Percentiles rank a stretch among this genome's conserved stretches.
phyloP scores from a whole-genome alignment of 805 yeast species.

The Yamadazyma kitorensis region DNA sequence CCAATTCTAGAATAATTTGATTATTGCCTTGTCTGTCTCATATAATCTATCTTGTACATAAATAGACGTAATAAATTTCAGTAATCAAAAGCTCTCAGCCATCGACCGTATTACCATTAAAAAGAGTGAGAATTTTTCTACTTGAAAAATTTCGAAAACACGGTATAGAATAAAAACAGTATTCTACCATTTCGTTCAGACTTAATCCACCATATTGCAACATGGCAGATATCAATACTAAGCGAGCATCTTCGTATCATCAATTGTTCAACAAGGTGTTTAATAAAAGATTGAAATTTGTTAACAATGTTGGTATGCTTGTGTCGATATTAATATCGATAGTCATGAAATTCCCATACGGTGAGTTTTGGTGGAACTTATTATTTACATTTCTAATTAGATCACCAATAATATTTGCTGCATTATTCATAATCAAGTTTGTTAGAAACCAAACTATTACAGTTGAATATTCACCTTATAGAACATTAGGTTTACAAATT shows the following conservation, averaged over 20 bases:
- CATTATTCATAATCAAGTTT: slow-evolving; percentile 25
- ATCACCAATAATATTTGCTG: slow-evolving; percentile 29
- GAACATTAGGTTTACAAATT: slow-evolving; percentile 33
- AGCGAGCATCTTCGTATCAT: slow-evolving; percentile 11
- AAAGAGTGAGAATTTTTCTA: too few relatives aligned
- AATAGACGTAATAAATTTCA: too few relatives aligned
- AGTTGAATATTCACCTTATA: slow-evolving; percentile 29
- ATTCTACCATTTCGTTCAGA: too few relatives aligned
- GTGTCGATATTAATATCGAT: slow-evolving; percentile 24
- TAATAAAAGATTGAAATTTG: slow-evolving; percentile 33
- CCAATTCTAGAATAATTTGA: too few relatives aligned
- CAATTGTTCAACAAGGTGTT: slow-evolving; percentile 28
- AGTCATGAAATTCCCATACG: slow-evolving; percentile 25
- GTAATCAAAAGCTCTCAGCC: too few relatives aligned
- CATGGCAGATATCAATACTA: too few relatives aligned
- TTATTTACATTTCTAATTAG: slow-evolving; percentile 19
- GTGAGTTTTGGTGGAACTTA: slow-evolving; percentile 30
- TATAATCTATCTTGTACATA: too few relatives aligned
- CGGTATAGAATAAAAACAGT: too few relatives aligned
- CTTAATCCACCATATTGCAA: too few relatives aligned
- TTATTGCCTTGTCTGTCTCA: too few relatives aligned
- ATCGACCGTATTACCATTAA: too few relatives aligned
- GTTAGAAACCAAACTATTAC: slow-evolving; percentile 23
- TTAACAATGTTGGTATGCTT: slow-evolving; percentile 28
- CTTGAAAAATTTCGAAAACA: too few relatives aligned